phyloP scores from a whole-genome alignment of 2,329 filamentous ascomycete genomes.

The Alternaria sp. region DNA sequence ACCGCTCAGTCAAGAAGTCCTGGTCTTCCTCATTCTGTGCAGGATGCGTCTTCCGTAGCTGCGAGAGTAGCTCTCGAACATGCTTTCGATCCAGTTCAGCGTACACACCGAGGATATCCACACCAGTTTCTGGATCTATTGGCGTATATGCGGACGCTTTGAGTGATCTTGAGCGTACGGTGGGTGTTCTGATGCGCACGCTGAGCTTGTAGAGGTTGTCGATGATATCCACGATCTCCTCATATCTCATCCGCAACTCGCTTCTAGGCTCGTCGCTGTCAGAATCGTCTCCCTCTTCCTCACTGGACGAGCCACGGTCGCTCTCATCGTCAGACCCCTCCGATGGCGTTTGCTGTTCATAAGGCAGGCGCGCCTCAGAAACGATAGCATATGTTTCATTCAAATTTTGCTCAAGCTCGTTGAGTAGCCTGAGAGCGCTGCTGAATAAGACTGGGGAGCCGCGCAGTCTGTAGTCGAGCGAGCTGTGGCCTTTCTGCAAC shows the following conservation, averaged over 20 bases:
- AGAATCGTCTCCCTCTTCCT: slow-evolving; percentile 34
- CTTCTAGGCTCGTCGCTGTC: slow-evolving; percentile 28
- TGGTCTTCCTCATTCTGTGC: slow-evolving; percentile 13
- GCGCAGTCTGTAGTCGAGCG: slow-evolving; percentile 46
- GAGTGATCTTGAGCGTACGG: slow-evolving; percentile 41
- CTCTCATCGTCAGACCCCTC: slow-evolving; percentile 26
- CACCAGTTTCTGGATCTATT: slow-evolving; percentile 45
- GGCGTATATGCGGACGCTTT: slow-evolving; percentile 44
- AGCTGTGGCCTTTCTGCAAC: slow-evolving; percentile 46
- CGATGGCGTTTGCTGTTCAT: slow-evolving; percentile 35
- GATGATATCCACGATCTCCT: slow-evolving; percentile 46
- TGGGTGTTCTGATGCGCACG: slow-evolving; percentile 45
- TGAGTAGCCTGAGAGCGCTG: slow-evolving; percentile 42
- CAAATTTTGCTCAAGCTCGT: slow-evolving; percentile 41
- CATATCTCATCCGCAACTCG: slow-evolving; percentile 45
- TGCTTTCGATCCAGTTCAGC: slow-evolving; percentile 38
- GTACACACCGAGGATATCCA: slow-evolving; percentile 43
- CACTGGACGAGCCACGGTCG: slow-evolving; percentile 36
- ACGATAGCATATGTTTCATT: slow-evolving; percentile 35
- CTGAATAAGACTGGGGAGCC: slow-evolving; percentile 43
- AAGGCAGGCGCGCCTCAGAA: slow-evolving; percentile 39
- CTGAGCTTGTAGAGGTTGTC: slow-evolving; percentile 48
- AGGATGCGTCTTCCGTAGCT: slow-evolving; percentile 25
- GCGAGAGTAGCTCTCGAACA: slow-evolving; percentile 35
- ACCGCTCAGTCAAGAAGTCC: slow-evolving; percentile 31